These are phyloP conservation scores for Heritiera fomes DNA, from an alignment of 345 rosid genomes.

Conservation along the genomic window DNA sequence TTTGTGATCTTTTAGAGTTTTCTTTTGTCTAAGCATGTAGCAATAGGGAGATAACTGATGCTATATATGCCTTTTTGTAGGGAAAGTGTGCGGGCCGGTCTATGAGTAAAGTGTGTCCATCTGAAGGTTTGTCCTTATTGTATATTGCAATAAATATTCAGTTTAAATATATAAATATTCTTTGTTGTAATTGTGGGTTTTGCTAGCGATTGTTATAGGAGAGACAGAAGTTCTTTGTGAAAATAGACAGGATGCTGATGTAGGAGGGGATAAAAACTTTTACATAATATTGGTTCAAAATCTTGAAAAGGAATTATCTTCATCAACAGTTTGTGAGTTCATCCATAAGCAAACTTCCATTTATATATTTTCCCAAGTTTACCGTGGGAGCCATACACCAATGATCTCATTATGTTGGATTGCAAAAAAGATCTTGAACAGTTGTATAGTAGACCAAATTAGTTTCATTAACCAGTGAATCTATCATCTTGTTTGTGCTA, in stretches of 20 bases:
- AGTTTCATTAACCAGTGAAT: not conserved
- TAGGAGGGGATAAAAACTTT: constrained; percentile 33
- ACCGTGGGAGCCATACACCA: constrained; percentile 31
- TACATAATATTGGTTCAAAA: constrained; percentile 36
- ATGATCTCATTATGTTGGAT: constrained; percentile 34
- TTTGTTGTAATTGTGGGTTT: not conserved
- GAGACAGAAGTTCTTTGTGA: not conserved
- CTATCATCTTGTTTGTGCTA: not conserved
- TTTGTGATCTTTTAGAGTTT: not conserved
- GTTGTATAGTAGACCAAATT: constrained; percentile 7
- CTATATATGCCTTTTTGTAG: constrained; percentile 29
- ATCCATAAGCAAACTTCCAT: constrained; percentile 36
- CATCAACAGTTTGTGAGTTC: constrained; percentile 39
- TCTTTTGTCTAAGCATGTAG: no score
- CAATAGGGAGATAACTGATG: not conserved
- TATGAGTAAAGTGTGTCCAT: constrained; percentile 2
- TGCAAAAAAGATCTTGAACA: constrained; percentile 26
- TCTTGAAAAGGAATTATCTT: constrained; percentile 41
- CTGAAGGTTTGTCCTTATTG: constrained; percentile 30
- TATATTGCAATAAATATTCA: not conserved
- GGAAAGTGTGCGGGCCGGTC: constrained; percentile 17
- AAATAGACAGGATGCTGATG: constrained; percentile 31
- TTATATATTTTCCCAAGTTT: constrained; percentile 39
- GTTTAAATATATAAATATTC: not conserved
- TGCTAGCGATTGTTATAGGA: constrained; percentile 1